These are phyloP conservation scores for Geotrichum citri-aurantii DNA, from an alignment of 1,139 yeast species.

Conservation along the genomic window DNA sequence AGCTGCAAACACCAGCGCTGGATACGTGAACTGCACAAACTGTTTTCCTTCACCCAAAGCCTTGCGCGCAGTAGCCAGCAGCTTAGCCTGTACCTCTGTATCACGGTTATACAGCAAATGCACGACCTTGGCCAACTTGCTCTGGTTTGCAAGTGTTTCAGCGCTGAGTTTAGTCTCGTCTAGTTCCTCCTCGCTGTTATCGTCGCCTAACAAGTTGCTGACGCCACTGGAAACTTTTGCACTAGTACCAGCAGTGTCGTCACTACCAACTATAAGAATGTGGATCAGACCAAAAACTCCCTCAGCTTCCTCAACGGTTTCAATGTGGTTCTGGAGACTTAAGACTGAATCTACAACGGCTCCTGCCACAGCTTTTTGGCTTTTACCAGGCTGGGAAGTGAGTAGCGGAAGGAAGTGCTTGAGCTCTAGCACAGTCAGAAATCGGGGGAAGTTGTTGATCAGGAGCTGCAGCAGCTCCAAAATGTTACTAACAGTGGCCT, in stretches of 20 bases:
- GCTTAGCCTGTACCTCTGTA: slow-evolving; percentile 48
- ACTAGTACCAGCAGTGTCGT: slow-evolving; percentile 4
- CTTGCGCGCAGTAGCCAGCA: slow-evolving; percentile 48
- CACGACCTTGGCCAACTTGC: slow-evolving; percentile 65
- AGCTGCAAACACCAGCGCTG: slow-evolving; percentile 60
- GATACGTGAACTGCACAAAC: slow-evolving; percentile 57
- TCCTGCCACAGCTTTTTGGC: slow-evolving; percentile 36
- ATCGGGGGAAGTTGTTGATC: slow-evolving; percentile 36
- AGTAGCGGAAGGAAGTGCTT: slow-evolving; percentile 37
- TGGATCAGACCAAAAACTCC: slow-evolving; percentile 31
- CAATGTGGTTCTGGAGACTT: slow-evolving; percentile 21
- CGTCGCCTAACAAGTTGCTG: slow-evolving; percentile 21
- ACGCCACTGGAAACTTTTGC: slow-evolving; percentile 10
- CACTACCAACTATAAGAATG: slow-evolving; percentile 8
- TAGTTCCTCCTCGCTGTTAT: slow-evolving; percentile 2
- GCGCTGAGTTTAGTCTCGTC: slow-evolving; percentile 26
- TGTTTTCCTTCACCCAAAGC: slow-evolving; percentile 51
- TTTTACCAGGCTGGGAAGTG: slow-evolving; percentile 34
- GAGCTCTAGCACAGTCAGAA: slow-evolving; percentile 32
- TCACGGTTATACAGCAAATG: slow-evolving; percentile 53
- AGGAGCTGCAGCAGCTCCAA: slow-evolving; percentile 55
- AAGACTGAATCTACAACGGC: slow-evolving; percentile 20
- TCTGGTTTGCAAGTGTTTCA: slow-evolving; percentile 47
- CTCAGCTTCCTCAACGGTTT: slow-evolving; percentile 34
- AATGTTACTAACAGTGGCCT: slow-evolving; percentile 41